Percentiles rank a stretch among this genome's conserved stretches.
Conservation (phyloP, 2,329 filamentous ascomycete genomes). For the Phaeosphaeria sp. region DNA sequence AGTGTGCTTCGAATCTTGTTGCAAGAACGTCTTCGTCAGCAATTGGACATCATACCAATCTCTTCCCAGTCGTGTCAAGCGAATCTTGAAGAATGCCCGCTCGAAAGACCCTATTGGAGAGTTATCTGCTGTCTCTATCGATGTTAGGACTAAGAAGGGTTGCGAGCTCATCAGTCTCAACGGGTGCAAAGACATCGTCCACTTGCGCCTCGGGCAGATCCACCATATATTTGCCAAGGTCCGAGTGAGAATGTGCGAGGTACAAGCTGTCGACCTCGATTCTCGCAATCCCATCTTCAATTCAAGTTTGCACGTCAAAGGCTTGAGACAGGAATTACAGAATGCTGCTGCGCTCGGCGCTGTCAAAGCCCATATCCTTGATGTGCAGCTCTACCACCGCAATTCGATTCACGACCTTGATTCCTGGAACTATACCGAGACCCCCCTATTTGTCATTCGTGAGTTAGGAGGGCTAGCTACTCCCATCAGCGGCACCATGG, state of each 20-base stretch:
- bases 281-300: constrained; percentile 31
- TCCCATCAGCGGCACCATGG: constrained; percentile 21
- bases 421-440: constrained; percentile 36
- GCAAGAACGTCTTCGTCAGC: constrained; percentile 32
- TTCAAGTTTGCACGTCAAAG: constrained; percentile 26
- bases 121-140: constrained; percentile 27
- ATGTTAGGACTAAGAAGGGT: constrained; percentile 29
- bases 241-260: constrained; percentile 24
- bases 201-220: constrained; percentile 35
- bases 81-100: constrained; percentile 35
- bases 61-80: constrained; percentile 25
- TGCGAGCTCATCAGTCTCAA: constrained; percentile 30
- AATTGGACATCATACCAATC: constrained; percentile 37
- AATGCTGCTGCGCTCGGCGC: constrained; percentile 23
- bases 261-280: constrained; percentile 18
- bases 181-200: constrained; percentile 23
- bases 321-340: constrained; percentile 27
- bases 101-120: constrained; percentile 28
- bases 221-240: constrained; percentile 32
- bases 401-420: constrained; percentile 23
- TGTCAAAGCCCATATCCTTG: constrained; percentile 30
- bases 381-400: constrained; percentile 32
- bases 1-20: constrained; percentile 28
- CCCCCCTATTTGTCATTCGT: constrained; percentile 25
- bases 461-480: constrained; percentile 27